Base-by-base conservation (phyloP, 2,329 filamentous ascomycete species). In the Eutypella sp. region DNA sequence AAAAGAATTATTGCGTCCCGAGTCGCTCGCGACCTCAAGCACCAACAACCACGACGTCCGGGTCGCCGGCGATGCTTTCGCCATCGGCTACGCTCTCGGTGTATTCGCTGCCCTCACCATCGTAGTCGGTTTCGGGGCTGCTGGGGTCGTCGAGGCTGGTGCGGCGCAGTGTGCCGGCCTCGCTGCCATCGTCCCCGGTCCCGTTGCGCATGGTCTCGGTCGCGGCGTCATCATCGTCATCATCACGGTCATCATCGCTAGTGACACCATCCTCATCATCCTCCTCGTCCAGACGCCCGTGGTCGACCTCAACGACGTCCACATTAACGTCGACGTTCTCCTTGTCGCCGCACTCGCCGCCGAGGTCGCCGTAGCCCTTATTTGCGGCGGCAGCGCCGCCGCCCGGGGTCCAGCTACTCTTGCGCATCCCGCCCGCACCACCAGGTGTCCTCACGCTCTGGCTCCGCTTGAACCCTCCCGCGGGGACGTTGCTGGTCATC, bases 401-500 rank as follows among this genome's bases (percentile, higher is more conserved):
- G 15, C 77, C 79, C 24, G 76, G 51, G 6, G 51, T 81, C 85
- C 85, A 89, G 58, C 85, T 89, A 37, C 76, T 72, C 67, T 90
- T 89, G 40, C 86, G 76, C 40, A 79, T 62, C 0, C 71, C 69
- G 22, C 74, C 72, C 1, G 63, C 60, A 10, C 66, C 60, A 4
- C 68, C 70, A 23, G 81, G 75, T 19, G 80, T 81, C 57, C 87
- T 84, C 54, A 89, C 85, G 47, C 86, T 90, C 62, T 91, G 85
- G 63, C 85, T 91, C 49, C 87, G 78, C 69, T 85, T 85, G 53
- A 95, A 74, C 40, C 79, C 81, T 18, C 79, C 76, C 7, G 68
- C 70, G 5, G 82, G 73, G 27, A 80, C 73, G 59, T 93, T 92
- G 62, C 85, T 84, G 44, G 82, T 88, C 56, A 97, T 95, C 67